Conservation (phyloP, 768 basidiomycete species). For the Sistotremastrum suecicum region DNA sequence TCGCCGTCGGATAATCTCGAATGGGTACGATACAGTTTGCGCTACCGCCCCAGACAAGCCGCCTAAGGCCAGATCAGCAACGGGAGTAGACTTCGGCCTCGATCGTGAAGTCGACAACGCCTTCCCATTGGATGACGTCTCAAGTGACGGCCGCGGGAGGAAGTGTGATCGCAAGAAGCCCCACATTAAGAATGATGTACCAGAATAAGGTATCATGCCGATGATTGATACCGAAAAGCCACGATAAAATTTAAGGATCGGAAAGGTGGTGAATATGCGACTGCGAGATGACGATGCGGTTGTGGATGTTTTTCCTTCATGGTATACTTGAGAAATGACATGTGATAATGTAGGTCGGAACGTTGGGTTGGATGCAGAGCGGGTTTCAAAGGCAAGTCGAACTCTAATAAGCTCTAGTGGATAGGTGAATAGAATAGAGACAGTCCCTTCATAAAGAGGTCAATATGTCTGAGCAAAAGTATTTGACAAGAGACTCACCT, state of each 20-base stretch:
- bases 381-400: constrained; percentile 81
- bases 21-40: constrained; percentile 88
- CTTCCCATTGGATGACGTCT: constrained; percentile 18
- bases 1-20: constrained; percentile 80
- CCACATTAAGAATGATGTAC: constrained; percentile 89
- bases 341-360: constrained; percentile 43
- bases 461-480: background rate
- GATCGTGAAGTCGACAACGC: constrained; percentile 19
- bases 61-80: constrained; percentile 68
- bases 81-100: constrained; percentile 21
- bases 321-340: constrained; percentile 40
- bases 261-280: constrained; percentile 42
- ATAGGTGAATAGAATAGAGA: constrained; percentile 86
- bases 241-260: constrained; percentile 85
- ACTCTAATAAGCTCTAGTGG: constrained; percentile 93
- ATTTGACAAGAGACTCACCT: constrained; percentile 31
- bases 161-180: constrained; percentile 55
- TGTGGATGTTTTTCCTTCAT: constrained; percentile 32
- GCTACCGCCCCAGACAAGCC: constrained; percentile 74
- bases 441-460: constrained; percentile 40
- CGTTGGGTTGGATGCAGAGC: constrained; percentile 22
- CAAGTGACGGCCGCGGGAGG: constrained; percentile 27
- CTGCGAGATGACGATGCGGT: constrained; percentile 12
- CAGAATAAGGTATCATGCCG: constrained; percentile 94
- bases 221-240: constrained; percentile 88